A percentile compares a stretch with the other conserved stretches of the same genome.
Evolutionary conservation across 2,329 filamentous ascomycete species (phyloP).

Genomic region (Aspergillus uvarum): DNA sequence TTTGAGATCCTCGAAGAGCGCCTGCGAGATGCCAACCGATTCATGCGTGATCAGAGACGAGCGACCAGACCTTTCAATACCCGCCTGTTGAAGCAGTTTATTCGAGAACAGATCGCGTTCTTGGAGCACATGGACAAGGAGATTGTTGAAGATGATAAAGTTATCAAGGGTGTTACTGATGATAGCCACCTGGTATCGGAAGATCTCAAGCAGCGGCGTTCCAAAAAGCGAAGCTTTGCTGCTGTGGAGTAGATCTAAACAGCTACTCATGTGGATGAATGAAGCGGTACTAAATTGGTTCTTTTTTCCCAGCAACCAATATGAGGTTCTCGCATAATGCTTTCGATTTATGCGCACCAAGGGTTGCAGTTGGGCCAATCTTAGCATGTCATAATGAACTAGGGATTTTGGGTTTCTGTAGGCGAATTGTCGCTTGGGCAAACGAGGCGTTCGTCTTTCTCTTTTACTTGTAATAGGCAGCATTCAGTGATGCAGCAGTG

Average conservation of each 20-base stretch:
- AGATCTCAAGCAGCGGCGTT: constrained; percentile 32
- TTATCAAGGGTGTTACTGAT: constrained; percentile 37
- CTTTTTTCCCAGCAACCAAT: too few relatives aligned
- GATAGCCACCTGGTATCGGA: constrained; percentile 39
- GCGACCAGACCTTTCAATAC: constrained; percentile 31
- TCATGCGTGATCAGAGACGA: constrained; percentile 33
- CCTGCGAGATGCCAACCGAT: constrained; percentile 32
- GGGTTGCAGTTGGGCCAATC: background rate
- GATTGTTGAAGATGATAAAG: constrained; percentile 42
- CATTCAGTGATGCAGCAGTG: constrained; percentile 1
- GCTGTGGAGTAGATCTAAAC: constrained; percentile 8
- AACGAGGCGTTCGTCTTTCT: constrained; percentile 3
- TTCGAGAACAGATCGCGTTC: constrained; percentile 12
- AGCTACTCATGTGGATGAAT: background rate
- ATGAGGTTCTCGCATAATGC: background rate
- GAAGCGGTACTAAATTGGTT: too few relatives aligned
- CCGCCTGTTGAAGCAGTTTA: constrained; percentile 8
- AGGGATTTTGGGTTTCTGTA: background rate
- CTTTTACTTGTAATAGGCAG: constrained; percentile 4
- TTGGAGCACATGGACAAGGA: constrained; percentile 41
- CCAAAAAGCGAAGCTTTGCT: constrained; percentile 24
- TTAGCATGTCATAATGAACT: background rate
- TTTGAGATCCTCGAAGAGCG: constrained; percentile 63
- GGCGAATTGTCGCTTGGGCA: constrained; percentile 12
- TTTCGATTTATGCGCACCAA: background rate